Conservation (phyloP, 345 rosid genomes). For the Salix udensis region DNA sequence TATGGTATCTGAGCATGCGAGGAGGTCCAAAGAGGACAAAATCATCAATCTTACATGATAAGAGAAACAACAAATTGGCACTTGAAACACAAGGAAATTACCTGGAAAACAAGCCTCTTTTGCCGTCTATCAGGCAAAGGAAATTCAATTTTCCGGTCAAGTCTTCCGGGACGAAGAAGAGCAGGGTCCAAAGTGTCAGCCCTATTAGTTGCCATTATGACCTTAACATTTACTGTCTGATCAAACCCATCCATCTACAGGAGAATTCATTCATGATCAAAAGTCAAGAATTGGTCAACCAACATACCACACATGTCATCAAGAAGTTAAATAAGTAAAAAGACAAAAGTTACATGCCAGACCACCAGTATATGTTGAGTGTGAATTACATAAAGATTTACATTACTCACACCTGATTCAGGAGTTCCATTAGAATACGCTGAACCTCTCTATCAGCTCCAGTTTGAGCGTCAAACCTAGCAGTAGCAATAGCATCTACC, state of each 20-base stretch:
- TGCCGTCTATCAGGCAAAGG: constrained; percentile 97
- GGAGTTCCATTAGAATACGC: constrained; percentile 90
- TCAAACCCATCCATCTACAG: constrained; percentile 87
- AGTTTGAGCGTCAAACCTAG: constrained; percentile 99
- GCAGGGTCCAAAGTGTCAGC: constrained; percentile 99
- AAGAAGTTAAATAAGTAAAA: background rate
- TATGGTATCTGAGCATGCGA: background rate
- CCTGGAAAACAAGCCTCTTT: constrained; percentile 99
- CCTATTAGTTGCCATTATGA: constrained; percentile 95
- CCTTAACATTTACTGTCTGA: constrained; percentile 96
- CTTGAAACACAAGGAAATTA: background rate
- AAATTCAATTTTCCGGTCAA: constrained; percentile 89
- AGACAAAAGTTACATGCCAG: background rate
- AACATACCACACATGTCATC: background rate
- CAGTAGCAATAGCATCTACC: constrained; percentile 97
- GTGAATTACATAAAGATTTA: background rate
- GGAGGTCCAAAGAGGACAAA: background rate
- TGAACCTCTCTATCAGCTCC: constrained; percentile 99
- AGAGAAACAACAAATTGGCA: background rate
- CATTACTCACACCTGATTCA: constrained; percentile 62
- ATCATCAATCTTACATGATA: background rate
- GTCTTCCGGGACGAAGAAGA: constrained; percentile 95
- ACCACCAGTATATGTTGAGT: background rate
- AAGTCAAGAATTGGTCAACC: background rate
- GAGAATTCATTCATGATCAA: constrained; percentile 16